Evolutionary conservation across 768 basidiomycete species (phyloP).

Genomic region (Rhizopogon vesiculosus): DNA sequence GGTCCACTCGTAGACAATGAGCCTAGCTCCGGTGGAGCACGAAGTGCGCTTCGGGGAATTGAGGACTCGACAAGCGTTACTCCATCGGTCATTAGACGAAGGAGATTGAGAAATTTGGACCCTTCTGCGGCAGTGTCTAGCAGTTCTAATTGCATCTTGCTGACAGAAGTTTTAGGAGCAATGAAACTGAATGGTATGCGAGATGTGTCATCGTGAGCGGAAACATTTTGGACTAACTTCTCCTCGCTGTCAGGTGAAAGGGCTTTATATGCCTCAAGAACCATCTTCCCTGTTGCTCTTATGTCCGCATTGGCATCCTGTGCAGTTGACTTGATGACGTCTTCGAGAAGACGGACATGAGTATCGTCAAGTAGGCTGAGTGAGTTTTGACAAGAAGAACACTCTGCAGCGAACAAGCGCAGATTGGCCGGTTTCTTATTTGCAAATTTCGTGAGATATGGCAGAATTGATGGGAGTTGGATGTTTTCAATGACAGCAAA

Average conservation of each 20-base stretch:
- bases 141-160: constrained; percentile 70
- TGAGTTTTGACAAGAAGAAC: constrained; percentile 62
- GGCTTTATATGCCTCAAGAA: constrained; percentile 73
- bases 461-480: constrained; percentile 59
- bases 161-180: constrained; percentile 63
- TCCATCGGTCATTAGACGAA: no score
- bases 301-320: constrained; percentile 75
- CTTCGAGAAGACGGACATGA: constrained; percentile 63
- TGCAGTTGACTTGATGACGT: constrained; percentile 59
- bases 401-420: constrained; percentile 62
- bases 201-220: background rate
- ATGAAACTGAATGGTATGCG: constrained; percentile 21
- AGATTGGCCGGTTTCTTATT: constrained; percentile 70
- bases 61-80: no score
- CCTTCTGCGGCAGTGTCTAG: background rate
- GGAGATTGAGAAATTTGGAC: no score
- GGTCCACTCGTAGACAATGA: background rate
- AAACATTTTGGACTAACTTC: constrained; percentile 39
- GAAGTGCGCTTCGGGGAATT: no score
- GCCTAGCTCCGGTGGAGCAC: background rate
- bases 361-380: constrained; percentile 73
- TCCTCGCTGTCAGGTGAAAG: constrained; percentile 66
- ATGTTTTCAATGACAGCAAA: constrained; percentile 59
- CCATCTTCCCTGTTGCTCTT: constrained; percentile 58
- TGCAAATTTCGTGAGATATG: constrained; percentile 49